phyloP scores from a whole-genome alignment of 257 asterid species.

The Przewalskia tangutica region DNA sequence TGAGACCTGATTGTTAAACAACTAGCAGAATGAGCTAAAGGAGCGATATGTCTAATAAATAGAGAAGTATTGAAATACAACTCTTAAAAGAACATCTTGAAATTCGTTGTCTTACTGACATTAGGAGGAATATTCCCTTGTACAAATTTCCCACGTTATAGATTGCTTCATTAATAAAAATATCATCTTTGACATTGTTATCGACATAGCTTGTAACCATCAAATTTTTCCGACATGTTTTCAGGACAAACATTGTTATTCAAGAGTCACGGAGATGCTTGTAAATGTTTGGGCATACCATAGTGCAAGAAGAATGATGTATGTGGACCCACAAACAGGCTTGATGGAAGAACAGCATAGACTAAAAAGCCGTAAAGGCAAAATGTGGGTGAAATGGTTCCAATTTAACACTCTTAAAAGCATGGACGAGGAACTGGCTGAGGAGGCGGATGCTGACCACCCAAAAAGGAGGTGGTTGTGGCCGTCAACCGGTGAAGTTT shows the following conservation, averaged over 20 bases:
- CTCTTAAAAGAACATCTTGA: not conserved
- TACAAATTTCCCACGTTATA: not conserved
- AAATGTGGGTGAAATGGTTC: conserved; percentile 94
- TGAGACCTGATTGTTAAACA: not conserved
- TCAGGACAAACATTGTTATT: conserved; percentile 93
- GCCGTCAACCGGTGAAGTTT: conserved; percentile 85
- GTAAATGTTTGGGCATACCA: conserved; percentile 96
- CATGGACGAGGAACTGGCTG: conserved; percentile 90
- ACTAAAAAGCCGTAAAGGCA: conserved; percentile 55
- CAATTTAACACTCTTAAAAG: conserved; percentile 56
- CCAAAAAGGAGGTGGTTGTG: conserved; percentile 65
- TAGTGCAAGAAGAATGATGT: conserved; percentile 75
- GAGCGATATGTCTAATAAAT: not conserved
- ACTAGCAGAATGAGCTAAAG: not conserved
- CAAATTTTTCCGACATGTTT: not conserved
- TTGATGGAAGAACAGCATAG: conserved; percentile 68
- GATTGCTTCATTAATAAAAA: not conserved
- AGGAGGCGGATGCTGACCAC: conserved; percentile 61
- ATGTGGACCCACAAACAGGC: conserved; percentile 67
- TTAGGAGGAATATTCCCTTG: not conserved
- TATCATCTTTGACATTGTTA: not conserved
- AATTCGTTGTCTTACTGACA: not conserved
- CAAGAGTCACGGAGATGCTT: conserved; percentile 73
- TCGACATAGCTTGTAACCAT: not conserved
- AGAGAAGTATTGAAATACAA: not conserved